Percentiles rank a stretch among this genome's conserved stretches.
Conservation (phyloP, 2,329 filamentous ascomycete genomes). For the Alternaria gansuensis region DNA sequence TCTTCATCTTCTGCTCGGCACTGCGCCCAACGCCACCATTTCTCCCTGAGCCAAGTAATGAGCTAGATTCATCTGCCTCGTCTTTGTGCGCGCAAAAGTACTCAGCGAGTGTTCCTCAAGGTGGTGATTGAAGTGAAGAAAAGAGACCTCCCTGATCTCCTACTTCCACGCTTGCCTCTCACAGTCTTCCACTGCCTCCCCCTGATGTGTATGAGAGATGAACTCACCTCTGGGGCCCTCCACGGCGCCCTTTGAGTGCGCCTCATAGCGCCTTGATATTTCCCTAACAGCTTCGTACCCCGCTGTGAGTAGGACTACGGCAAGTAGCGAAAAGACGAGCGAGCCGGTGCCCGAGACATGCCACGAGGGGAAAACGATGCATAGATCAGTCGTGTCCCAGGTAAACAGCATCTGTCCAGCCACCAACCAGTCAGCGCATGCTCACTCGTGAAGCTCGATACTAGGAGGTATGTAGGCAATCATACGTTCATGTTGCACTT, state of each 20-base stretch:
- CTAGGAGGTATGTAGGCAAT: conserved; percentile 1
- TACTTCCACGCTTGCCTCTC: conserved; percentile 10
- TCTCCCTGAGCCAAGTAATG: conserved; percentile 79
- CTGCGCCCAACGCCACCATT: conserved; percentile 60
- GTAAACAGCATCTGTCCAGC: conserved; percentile 91
- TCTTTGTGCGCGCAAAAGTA: conserved; percentile 33
- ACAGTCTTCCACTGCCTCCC: not conserved
- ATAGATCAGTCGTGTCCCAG: conserved; percentile 92
- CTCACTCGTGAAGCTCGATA: not conserved
- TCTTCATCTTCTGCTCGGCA: conserved; percentile 72
- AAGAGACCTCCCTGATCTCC: conserved; percentile 19
- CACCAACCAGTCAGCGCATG: not conserved
- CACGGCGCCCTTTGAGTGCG: conserved; percentile 36
- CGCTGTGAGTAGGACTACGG: conserved; percentile 82
- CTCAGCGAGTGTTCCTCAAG: conserved; percentile 41
- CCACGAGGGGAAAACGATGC: conserved; percentile 95
- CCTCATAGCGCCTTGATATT: conserved; percentile 78
- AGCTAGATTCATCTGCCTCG: conserved; percentile 64
- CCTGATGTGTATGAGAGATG: conserved; percentile 4
- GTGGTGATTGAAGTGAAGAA: conserved; percentile 22
- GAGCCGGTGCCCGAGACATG: conserved; percentile 77
- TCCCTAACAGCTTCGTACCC: conserved; percentile 91
- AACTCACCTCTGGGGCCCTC: conserved; percentile 49
- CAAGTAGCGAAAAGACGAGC: conserved; percentile 82
- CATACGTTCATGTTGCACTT: conserved; percentile 93